Base-by-base conservation (phyloP, 176 grass and related monocot species). In the Olyra latifolia region DNA sequence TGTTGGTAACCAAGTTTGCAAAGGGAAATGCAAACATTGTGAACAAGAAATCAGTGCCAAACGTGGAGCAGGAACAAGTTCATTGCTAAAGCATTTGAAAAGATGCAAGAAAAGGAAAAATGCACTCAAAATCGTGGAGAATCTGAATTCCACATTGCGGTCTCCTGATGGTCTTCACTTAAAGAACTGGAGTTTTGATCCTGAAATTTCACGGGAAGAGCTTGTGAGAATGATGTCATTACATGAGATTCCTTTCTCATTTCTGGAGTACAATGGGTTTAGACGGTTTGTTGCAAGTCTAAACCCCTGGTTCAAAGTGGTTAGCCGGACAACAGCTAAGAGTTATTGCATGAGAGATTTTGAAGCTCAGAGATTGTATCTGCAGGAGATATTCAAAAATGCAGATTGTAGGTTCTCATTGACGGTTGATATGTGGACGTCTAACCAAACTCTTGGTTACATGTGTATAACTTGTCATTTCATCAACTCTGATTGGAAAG, bases 111-210 rank as follows among this genome's bases (percentile, higher is more conserved):
- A 85, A 47, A 0, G 19, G 0, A 75, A 3, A 2, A 52, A 5
- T 6, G 11, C 30, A 27, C 61, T 66, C 11, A 40, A 24, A 29
- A 50, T 66, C 2, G 46, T 79, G 10, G 29, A 39, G 22, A 42
- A 75, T 10, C 4, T 83, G 11, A 75, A 55, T 63, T 75, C 30
- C 25, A 54, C 35, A 53, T 52, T 86, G 3, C 72, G 24, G 59
- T 80, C 64, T 20, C 75, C 15, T 24, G 19, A 29, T 46, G 43
- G 62, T 43, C 6, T 16, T 7, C 9, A 2, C 7, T 39, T 43
- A 15, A 81, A 56, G n/a, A 20, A 68, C 15, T 69, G 59, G 30
- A 74, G 14, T 4, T 64, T 61, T 42, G 24, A 77, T 24, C 48
- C 22, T n/a, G n/a, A n/a, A n/a, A n/a, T n/a, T n/a, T n/a, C n/a